Evolutionary conservation across 306 rosid species (phyloP).

Genomic region (Fragaria nilgerrensis): DNA sequence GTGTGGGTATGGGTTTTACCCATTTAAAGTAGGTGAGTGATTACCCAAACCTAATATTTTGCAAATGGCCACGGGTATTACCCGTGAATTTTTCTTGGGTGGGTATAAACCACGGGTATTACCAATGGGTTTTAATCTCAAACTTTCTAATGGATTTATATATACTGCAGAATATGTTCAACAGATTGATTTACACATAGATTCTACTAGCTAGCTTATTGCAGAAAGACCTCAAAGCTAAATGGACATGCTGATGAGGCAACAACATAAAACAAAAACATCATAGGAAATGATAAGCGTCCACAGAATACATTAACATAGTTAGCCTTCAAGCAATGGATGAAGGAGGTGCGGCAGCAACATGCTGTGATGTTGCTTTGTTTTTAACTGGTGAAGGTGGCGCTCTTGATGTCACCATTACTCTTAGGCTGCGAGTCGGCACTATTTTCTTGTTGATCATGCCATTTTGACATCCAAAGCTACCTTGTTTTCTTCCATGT

Average conservation of each 20-base stretch:
- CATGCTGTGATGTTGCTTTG: not conserved
- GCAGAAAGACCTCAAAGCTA: constrained; percentile 6
- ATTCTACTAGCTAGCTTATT: constrained; percentile 2
- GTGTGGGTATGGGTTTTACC: too few species aligned
- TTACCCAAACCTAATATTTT: too few species aligned
- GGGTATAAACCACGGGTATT: too few species aligned
- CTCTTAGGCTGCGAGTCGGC: constrained; percentile 14
- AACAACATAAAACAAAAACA: not conserved
- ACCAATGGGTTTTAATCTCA: too few species aligned
- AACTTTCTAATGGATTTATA: not conserved
- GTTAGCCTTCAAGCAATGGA: not conserved
- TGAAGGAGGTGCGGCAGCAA: constrained; percentile 4
- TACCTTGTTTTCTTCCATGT: constrained; percentile 7
- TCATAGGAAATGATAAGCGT: not conserved
- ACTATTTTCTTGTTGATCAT: not conserved
- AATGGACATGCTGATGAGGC: not conserved
- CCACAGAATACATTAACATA: not conserved
- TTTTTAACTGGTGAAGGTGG: constrained; percentile 30
- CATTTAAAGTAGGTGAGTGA: too few species aligned
- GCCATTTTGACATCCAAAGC: not conserved
- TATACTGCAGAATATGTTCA: not conserved
- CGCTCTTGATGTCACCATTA: not conserved
- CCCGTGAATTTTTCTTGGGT: too few species aligned
- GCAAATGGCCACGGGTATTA: too few species aligned
- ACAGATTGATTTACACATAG: not conserved